Evolutionary conservation across 2,329 filamentous ascomycete species (phyloP).

Genomic region (Ophiostoma triangulosporum): DNA sequence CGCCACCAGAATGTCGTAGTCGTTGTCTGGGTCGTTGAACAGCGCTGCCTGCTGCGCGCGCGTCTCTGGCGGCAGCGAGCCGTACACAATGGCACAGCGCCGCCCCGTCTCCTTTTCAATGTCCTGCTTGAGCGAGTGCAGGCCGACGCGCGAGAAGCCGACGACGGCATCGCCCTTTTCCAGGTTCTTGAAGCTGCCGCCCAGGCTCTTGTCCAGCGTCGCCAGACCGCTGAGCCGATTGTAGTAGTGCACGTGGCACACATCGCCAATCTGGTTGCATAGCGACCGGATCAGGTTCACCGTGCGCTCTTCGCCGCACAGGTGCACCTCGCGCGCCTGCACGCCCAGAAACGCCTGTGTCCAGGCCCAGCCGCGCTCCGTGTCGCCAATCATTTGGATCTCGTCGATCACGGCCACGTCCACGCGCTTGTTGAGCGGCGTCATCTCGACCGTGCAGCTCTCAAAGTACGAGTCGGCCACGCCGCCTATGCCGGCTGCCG

Average conservation of each 20-base stretch:
- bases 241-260: slow-evolving; percentile 70
- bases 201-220: slow-evolving; percentile 49
- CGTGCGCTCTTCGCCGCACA: slow-evolving; percentile 80
- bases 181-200: slow-evolving; percentile 50
- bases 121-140: slow-evolving; percentile 65
- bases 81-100: slow-evolving; percentile 87
- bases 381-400: slow-evolving; percentile 88
- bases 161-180: slow-evolving; percentile 87
- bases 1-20: slow-evolving; percentile 88
- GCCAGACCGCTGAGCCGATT: slow-evolving; percentile 67
- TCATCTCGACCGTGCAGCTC: slow-evolving; percentile 92
- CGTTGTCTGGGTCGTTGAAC: slow-evolving; percentile 91
- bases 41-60: slow-evolving; percentile 79
- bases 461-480: slow-evolving; percentile 43
- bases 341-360: slow-evolving; percentile 80
- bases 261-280: slow-evolving; percentile 67
- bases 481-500: slow-evolving; percentile 2
- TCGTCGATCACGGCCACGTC: slow-evolving; percentile 96
- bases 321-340: slow-evolving; percentile 75
- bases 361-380: slow-evolving; percentile 83
- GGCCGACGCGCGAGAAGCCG: slow-evolving; percentile 66
- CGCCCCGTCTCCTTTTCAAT: slow-evolving; percentile 66
- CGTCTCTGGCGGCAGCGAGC: slow-evolving; percentile 81
- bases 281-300: slow-evolving; percentile 67
- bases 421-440: slow-evolving; percentile 39